Evolutionary conservation across 257 asterid species (phyloP), one percentile per base, ranked within the genome.

Genomic region (Rehmannia glutinosa): DNA sequence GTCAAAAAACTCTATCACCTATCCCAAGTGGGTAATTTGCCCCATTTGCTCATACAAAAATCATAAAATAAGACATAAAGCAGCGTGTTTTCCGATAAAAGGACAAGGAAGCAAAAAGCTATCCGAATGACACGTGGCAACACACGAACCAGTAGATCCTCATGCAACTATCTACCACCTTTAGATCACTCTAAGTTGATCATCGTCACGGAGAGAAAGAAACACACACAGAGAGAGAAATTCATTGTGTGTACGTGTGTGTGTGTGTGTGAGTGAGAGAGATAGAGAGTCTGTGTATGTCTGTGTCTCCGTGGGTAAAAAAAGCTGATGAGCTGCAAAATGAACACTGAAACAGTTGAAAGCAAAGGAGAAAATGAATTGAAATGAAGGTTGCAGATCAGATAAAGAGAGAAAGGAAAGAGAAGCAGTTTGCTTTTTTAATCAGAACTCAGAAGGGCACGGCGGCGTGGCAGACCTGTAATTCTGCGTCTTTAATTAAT

Each of bases 401-500:
- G 12, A 43, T 53, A 15, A 73, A 46, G 8, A 7, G 38, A 72
- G 68, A 21, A 56, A 10, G 68, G 66, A 41, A 52, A 74, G 47
- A 70, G 79, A 72, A 71, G 77, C n/a, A n/a, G n/a, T n/a, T n/a
- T n/a, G n/a, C n/a, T n/a, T n/a, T n/a, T n/a, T n/a, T n/a, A n/a
- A n/a, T n/a, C n/a, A n/a, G n/a, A n/a, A n/a, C n/a, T n/a, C n/a
- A n/a, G 81, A n/a, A n/a, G n/a, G n/a, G n/a, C 78, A 80, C 86
- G 96, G 90, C 96, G 95, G 96, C 95, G 95, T 84, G 79, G 83
- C 95, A 89, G 96, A 80, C 76, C 90, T 89, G 80, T 86, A 83
- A 81, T 85, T 86, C 87, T 76, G 75, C 81, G 76, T 74, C 76
- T 76, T 89, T 76, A 86, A 83, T 83, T 84, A 81, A 42, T 84